Conservation (phyloP, 129 eudicot genomes). For the Tagetes patula region DNA sequence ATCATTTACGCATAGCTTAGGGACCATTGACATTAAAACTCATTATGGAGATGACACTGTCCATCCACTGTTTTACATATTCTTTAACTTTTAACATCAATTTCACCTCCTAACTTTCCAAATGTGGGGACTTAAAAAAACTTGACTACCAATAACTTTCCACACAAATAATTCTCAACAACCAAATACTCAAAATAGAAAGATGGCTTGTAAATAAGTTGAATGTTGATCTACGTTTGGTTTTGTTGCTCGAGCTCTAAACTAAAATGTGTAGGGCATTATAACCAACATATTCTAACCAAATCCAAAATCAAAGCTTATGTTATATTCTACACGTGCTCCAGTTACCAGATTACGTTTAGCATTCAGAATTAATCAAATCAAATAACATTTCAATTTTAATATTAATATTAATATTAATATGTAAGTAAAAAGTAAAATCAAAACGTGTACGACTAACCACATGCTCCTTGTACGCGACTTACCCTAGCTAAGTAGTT, state of each 20-base stretch:
- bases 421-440: no score
- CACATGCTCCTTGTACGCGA: no score
- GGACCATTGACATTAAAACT: constrained; percentile 12
- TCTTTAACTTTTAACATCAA: background rate
- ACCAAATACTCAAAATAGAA: constrained; percentile 8
- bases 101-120: constrained; percentile 16
- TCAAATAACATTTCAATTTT: no score
- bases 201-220: background rate
- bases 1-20: constrained; percentile 3
- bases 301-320: background rate
- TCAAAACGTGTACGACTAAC: no score
- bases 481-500: no score
- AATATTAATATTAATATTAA: no score
- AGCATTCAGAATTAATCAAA: no score
- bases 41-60: background rate
- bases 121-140: background rate
- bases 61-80: constrained; percentile 1
- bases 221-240: background rate
- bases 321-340: background rate
- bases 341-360: background rate
- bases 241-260: background rate
- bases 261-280: constrained; percentile 11
- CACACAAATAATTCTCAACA: background rate
- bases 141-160: background rate
- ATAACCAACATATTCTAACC: constrained; percentile 7